phyloP scores from a whole-genome alignment of 768 basidiomycete genomes.

The Lactarius hatsudake region DNA sequence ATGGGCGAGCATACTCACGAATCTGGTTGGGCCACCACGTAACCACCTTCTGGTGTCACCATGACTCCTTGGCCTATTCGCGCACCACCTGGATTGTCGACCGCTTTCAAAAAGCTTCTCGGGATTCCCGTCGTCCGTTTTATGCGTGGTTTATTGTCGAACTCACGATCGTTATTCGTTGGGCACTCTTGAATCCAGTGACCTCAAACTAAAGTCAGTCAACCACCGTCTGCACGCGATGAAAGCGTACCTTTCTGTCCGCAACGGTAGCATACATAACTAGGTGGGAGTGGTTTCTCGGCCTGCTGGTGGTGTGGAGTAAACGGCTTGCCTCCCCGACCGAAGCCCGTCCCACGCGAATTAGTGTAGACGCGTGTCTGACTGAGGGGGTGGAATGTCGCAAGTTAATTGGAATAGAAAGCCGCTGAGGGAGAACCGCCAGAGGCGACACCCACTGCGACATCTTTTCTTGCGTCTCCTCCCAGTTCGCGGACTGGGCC shows the following conservation, averaged over 20 bases:
- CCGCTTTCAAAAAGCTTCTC: constrained; percentile 93
- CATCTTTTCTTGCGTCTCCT: constrained; percentile 99
- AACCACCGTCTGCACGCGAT: neutral
- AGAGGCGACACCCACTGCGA: constrained; percentile 85
- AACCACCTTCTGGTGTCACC: constrained; percentile 98
- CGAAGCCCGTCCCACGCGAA: constrained; percentile 61
- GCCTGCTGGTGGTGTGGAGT: constrained; percentile 51
- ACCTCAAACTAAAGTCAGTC: constrained; percentile 46
- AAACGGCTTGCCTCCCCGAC: constrained; percentile 54
- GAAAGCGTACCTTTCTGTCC: constrained; percentile 83
- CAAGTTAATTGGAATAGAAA: constrained; percentile 76
- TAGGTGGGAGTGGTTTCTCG: constrained; percentile 83
- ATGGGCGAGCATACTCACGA: constrained; percentile 54
- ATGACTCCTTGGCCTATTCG: constrained; percentile 85
- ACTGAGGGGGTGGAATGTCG: constrained; percentile 42
- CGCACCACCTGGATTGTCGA: constrained; percentile 77
- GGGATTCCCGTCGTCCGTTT: constrained; percentile 99
- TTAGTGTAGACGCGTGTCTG: constrained; percentile 65
- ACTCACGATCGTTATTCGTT: constrained; percentile 93
- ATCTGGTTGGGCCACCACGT: constrained; percentile 96
- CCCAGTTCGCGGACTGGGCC: constrained; percentile 92
- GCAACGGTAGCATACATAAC: constrained; percentile 98
- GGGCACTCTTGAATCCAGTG: constrained; percentile 99
- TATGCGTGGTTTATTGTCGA: constrained; percentile 90
- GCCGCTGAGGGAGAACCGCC: constrained; percentile 62